These are phyloP conservation scores for Pestalotiopsis sp. DNA, from an alignment of 2,329 filamentous ascomycete species.

Conservation along the genomic window DNA sequence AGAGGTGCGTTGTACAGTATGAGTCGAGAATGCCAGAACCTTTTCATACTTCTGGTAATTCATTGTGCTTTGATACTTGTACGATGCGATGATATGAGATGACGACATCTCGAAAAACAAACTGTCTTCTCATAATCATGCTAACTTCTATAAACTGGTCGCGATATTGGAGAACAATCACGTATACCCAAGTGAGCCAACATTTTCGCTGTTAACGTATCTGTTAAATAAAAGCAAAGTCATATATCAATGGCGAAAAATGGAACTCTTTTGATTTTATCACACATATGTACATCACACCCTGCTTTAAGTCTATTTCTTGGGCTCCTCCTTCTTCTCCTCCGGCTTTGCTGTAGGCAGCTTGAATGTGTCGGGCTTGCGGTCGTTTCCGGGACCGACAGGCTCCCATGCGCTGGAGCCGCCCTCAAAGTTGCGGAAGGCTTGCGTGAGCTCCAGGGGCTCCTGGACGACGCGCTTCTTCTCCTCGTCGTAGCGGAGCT, in stretches of 20 bases:
- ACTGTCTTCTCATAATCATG: too few relatives aligned
- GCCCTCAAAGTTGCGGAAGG: constrained; percentile 97
- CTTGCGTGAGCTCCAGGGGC: constrained; percentile 95
- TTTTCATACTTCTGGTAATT: too few relatives aligned
- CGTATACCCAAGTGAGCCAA: neutral
- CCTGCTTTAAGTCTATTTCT: constrained; percentile 68
- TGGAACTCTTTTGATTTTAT: constrained; percentile 21
- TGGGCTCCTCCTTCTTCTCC: constrained; percentile 84
- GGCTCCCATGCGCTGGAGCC: constrained; percentile 74
- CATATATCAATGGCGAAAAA: neutral
- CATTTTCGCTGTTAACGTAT: neutral
- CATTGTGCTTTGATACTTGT: too few relatives aligned
- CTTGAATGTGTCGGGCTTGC: constrained; percentile 87
- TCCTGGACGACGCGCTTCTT: constrained; percentile 99
- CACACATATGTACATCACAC: constrained; percentile 36
- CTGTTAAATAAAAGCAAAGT: neutral
- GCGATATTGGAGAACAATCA: neutral
- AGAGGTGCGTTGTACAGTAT: too few relatives aligned
- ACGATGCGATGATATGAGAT: too few relatives aligned
- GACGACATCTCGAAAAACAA: too few relatives aligned
- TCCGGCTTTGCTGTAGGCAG: constrained; percentile 95
- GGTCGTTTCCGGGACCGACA: constrained; percentile 70
- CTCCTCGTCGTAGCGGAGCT: constrained; percentile 97
- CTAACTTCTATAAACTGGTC: too few relatives aligned
- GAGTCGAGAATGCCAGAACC: too few relatives aligned